Evolutionary conservation across 2,329 filamentous ascomycete genomes (phyloP), one percentile per base, ranked within the genome.

Genomic region (Talaromyces sp.): DNA sequence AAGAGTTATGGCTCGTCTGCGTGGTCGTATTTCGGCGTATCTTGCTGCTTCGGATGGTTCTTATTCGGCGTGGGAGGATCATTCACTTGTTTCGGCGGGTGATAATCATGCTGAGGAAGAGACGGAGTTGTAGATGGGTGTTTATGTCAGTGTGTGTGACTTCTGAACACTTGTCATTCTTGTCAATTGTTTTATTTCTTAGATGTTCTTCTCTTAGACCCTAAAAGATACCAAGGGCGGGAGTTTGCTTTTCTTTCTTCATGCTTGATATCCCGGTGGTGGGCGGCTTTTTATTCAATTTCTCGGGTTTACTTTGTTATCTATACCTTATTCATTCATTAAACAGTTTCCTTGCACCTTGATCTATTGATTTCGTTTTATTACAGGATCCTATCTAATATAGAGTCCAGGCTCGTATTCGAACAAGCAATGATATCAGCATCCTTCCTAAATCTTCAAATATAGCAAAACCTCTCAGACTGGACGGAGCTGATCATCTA

Each of bases 51-150:
- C 65, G 9, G 73, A 70, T 57, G 71, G 71, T 9, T 77, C 70
- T 10, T 77, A 71, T 44, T 71, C 74, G 8, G 76, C 66, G 4
- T 79, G 77, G 75, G 64, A 66, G 42, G 63, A 70, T 19, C 57
- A 73, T n/a, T 65, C 74, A 3, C 62, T 80, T 24, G 65, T 78
- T 27, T 80, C 77, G 22, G 69, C 72, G 5, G 69, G 70, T 2
- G 69, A 73, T 58, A 76, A 76, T 54, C 75, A 79, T 63, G 66
- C 68, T 0, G 64, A 72, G 49, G 65, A 70, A 43, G 77, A 79
- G 53, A 50, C 70, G 49, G 77, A 79, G 57, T 54, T 79, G 30
- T 78, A n/a, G n/a, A n/a, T n/a, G n/a, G n/a, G n/a, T n/a, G n/a
- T n/a, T n/a, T n/a, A n/a, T n/a, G n/a, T n/a, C n/a, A n/a, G n/a